These are phyloP conservation scores for Epichloe sibirici DNA, from an alignment of 2,329 filamentous ascomycete genomes.

Conservation along the genomic window DNA sequence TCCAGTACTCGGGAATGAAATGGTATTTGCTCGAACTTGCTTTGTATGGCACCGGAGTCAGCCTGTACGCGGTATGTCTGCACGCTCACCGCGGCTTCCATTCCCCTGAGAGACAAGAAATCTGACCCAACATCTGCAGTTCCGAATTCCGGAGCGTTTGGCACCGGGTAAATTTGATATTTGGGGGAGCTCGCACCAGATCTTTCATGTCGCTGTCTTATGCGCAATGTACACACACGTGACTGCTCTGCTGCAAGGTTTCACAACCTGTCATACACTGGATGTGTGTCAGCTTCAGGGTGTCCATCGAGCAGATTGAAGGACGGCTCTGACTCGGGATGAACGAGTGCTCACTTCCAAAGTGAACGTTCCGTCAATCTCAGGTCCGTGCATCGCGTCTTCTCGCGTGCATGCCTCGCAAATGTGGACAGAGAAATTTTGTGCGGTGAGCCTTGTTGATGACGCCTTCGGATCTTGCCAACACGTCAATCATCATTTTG, in stretches of 20 bases:
- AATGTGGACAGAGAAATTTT: no score
- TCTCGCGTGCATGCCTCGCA: no score
- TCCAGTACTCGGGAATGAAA: slow-evolving; percentile 7
- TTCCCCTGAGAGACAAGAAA: background rate
- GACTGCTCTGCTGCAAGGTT: slow-evolving; percentile 9
- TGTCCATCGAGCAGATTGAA: slow-evolving; percentile 1
- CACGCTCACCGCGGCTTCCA: slow-evolving; percentile 5
- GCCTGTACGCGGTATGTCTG: slow-evolving; percentile 58
- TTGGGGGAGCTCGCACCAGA: slow-evolving; percentile 77
- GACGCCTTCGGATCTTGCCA: no score
- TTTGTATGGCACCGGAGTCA: slow-evolving; percentile 41
- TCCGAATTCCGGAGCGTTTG: slow-evolving; percentile 64
- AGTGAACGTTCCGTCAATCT: no score
- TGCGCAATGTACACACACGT: slow-evolving; percentile 10
- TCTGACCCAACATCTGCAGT: slow-evolving; percentile 23
- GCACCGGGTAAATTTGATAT: slow-evolving; percentile 71
- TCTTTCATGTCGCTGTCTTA: slow-evolving; percentile 57
- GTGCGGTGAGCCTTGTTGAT: no score
- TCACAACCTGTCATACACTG: slow-evolving; percentile 10
- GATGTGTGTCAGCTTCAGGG: slow-evolving; percentile 8
- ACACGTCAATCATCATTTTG: no score
- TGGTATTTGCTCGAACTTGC: slow-evolving; percentile 10
- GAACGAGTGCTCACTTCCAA: background rate
- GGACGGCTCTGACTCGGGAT: background rate
- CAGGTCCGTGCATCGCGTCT: no score